Evolutionary conservation across 768 basidiomycete genomes (phyloP).

Genomic region (Fibroporia radiculosa): DNA sequence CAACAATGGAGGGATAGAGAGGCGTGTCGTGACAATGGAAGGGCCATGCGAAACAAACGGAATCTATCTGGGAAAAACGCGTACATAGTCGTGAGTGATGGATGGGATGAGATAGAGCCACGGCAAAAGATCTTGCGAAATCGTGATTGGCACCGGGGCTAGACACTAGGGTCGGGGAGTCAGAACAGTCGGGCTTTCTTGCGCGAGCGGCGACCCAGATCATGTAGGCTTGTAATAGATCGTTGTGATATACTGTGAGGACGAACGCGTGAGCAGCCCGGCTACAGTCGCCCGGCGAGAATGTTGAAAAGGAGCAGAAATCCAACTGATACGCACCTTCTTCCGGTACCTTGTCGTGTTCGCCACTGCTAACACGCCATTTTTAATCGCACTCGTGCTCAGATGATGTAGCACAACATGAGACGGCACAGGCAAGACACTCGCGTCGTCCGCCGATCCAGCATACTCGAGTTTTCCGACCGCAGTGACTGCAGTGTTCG

Average conservation of each 20-base stretch:
- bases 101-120: too few relatives aligned
- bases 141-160: too few relatives aligned
- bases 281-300: neutral
- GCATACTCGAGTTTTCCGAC: conserved; percentile 23
- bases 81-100: neutral
- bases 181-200: neutral
- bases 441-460: conserved; percentile 75
- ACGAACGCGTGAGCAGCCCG: conserved; percentile 10
- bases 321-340: conserved; percentile 53
- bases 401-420: conserved; percentile 94
- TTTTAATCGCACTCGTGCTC: conserved; percentile 90
- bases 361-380: conserved; percentile 88
- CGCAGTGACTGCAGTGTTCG: conserved; percentile 6
- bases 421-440: conserved; percentile 85
- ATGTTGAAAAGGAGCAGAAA: neutral
- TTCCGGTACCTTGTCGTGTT: conserved; percentile 86
- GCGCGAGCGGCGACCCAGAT: neutral
- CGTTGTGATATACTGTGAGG: conserved; percentile 69
- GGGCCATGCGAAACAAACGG: too few relatives aligned
- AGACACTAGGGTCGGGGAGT: neutral
- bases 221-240: conserved; percentile 74
- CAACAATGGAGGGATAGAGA: too few relatives aligned
- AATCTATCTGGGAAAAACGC: too few relatives aligned
- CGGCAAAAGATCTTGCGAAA: too few relatives aligned
- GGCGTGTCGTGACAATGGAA: too few relatives aligned